A percentile compares a stretch with the other conserved stretches of the same genome.
phyloP scores from a whole-genome alignment of 1,284 basidiomycete genomes.

The Microbotryum saponariae region DNA sequence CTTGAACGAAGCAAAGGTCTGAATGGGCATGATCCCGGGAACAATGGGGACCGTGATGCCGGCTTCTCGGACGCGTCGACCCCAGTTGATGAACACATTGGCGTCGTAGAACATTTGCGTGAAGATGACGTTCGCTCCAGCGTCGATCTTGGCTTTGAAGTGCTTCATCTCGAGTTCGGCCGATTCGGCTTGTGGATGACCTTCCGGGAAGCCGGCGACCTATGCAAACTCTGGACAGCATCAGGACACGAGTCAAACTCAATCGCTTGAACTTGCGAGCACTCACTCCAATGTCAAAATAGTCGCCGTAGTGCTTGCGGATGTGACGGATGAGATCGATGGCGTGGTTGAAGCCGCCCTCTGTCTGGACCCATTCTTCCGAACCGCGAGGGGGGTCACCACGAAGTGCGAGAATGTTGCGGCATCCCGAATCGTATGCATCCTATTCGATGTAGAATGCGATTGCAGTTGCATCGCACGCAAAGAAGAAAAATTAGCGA shows the following conservation, averaged over 20 bases:
- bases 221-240: slow-evolving; percentile 23
- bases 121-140: slow-evolving; percentile 90
- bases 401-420: slow-evolving; percentile 84
- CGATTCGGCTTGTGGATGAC: slow-evolving; percentile 63
- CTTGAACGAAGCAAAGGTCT: slow-evolving; percentile 87
- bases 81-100: slow-evolving; percentile 71
- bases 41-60: slow-evolving; percentile 88
- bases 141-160: slow-evolving; percentile 84
- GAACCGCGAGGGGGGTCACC: slow-evolving; percentile 90
- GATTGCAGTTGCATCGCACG: neutral
- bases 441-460: slow-evolving; percentile 46
- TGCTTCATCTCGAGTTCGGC: slow-evolving; percentile 66
- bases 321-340: slow-evolving; percentile 89
- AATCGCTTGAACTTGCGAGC: neutral
- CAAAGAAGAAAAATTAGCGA: slow-evolving; percentile 23
- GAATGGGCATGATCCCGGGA: slow-evolving; percentile 96
- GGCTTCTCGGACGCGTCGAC: slow-evolving; percentile 58
- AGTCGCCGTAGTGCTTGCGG: slow-evolving; percentile 69
- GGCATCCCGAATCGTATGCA: slow-evolving; percentile 73
- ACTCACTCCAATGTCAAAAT: slow-evolving; percentile 78
- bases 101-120: slow-evolving; percentile 98
- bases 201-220: slow-evolving; percentile 77
- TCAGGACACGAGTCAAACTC: neutral
- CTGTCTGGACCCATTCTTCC: slow-evolving; percentile 82
- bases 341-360: slow-evolving; percentile 77